Conservation (phyloP, 1,284 basidiomycete species). For the Puccinia triticina region DNA sequence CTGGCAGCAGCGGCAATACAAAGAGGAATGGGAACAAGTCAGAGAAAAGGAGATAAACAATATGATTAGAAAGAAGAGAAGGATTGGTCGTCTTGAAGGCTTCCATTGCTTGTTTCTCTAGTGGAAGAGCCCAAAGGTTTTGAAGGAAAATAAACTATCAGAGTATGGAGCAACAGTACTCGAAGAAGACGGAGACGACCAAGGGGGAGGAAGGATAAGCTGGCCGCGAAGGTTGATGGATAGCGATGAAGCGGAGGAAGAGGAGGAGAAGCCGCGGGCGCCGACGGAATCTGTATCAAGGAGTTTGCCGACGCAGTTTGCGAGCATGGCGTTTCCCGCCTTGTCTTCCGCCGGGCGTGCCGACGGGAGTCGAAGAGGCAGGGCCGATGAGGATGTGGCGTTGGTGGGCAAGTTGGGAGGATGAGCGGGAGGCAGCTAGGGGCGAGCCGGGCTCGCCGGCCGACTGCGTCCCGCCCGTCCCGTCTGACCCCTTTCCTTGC, state of each 20-base stretch:
- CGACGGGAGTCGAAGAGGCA: background rate
- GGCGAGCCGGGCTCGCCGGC: background rate
- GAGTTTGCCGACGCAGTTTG: conserved; percentile 44
- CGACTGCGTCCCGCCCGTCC: background rate
- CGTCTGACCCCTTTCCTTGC: background rate
- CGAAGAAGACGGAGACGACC: background rate
- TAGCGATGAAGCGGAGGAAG: background rate
- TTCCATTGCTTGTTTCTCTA: too few relatives aligned
- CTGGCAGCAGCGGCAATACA: background rate
- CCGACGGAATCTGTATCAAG: conserved; percentile 36
- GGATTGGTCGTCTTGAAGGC: too few relatives aligned
- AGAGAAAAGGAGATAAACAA: background rate
- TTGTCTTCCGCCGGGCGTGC: conserved; percentile 22
- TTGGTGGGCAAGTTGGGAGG: background rate
- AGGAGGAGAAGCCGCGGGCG: background rate
- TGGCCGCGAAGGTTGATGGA: background rate
- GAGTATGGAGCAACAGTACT: background rate
- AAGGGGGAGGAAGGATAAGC: background rate
- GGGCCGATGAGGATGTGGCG: background rate
- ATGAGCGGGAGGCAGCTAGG: conserved; percentile 2
- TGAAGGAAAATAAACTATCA: background rate
- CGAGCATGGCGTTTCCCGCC: conserved; percentile 46
- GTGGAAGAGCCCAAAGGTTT: too few relatives aligned
- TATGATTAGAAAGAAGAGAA: too few relatives aligned
- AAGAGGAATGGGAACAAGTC: too few relatives aligned